Evolutionary conservation across 2,329 filamentous ascomycete species (phyloP).

Genomic region (Alternaria hordeiaustralica): DNA sequence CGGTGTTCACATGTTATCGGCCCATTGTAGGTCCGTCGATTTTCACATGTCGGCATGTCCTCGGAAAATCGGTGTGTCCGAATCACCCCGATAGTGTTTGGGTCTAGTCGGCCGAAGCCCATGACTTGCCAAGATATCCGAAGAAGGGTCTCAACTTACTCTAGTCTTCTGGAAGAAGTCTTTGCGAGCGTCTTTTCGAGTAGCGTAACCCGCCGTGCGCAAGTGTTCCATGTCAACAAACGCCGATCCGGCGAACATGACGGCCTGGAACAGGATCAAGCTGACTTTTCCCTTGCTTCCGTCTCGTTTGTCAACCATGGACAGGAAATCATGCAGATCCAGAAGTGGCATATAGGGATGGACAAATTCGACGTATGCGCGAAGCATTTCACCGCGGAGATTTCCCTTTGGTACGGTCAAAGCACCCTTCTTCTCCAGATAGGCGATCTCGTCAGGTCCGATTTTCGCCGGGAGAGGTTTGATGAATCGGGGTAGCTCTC

Average conservation of each 20-base stretch:
- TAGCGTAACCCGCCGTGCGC: conserved; percentile 76
- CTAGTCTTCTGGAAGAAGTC: conserved; percentile 88
- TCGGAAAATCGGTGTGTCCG: conserved; percentile 13
- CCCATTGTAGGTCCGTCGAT: background rate
- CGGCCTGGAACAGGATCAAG: conserved; percentile 86
- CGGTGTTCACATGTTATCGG: background rate
- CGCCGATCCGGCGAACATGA: conserved; percentile 91
- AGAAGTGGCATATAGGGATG: conserved; percentile 93
- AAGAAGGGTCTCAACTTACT: conserved; percentile 58
- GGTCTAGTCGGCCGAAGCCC: conserved; percentile 15
- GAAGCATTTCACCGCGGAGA: conserved; percentile 81
- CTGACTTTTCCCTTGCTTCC: conserved; percentile 76
- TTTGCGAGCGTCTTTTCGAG: conserved; percentile 81
- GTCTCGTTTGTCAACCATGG: conserved; percentile 69
- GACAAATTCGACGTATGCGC: conserved; percentile 85
- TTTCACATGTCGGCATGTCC: conserved; percentile 20
- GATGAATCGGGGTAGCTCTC: conserved; percentile 71
- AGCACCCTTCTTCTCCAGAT: conserved; percentile 83
- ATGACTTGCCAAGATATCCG: conserved; percentile 2
- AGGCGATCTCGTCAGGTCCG: conserved; percentile 80
- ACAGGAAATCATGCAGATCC: conserved; percentile 67
- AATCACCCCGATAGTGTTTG: conserved; percentile 4
- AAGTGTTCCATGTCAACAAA: conserved; percentile 84
- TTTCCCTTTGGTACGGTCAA: conserved; percentile 73
- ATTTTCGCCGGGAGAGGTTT: conserved; percentile 80